A percentile compares a stretch with the other conserved stretches of the same genome.
Evolutionary conservation across 352 stramenopile species (phyloP).

Genomic region (Pythium biforme): DNA sequence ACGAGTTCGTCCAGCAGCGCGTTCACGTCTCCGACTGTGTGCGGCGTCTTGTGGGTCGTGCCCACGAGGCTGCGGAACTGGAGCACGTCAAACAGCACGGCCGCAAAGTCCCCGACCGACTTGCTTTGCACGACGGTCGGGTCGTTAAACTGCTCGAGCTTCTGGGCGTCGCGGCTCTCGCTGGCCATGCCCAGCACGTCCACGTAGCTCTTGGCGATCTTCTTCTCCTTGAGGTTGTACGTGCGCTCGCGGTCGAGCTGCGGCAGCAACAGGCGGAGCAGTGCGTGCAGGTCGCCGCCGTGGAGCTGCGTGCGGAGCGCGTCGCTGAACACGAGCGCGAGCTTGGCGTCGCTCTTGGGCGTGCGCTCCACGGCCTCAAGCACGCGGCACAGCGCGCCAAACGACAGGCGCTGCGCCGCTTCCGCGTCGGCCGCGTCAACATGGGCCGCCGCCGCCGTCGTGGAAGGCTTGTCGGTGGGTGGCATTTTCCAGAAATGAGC

Average conservation of each 20-base stretch:
- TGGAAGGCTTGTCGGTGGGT: neutral
- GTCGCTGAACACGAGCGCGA: constrained; percentile 74
- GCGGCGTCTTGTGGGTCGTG: constrained; percentile 34
- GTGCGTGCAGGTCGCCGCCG: constrained; percentile 61
- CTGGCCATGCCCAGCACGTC: constrained; percentile 66
- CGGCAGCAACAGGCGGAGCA: constrained; percentile 72
- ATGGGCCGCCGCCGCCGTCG: neutral
- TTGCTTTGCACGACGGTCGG: constrained; percentile 79
- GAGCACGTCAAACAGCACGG: constrained; percentile 72
- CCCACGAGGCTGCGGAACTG: constrained; percentile 54
- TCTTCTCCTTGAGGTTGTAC: constrained; percentile 88
- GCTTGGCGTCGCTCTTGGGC: constrained; percentile 70
- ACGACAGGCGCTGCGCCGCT: constrained; percentile 51
- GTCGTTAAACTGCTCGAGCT: constrained; percentile 82
- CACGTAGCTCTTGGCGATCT: constrained; percentile 78
- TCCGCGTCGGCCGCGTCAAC: constrained; percentile 2
- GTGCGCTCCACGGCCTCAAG: constrained; percentile 70
- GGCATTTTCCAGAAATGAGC: neutral
- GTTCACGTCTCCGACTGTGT: constrained; percentile 68
- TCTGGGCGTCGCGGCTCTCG: constrained; percentile 68
- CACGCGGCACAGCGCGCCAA: constrained; percentile 69
- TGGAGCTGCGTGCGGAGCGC: constrained; percentile 53
- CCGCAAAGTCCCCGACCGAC: constrained; percentile 78
- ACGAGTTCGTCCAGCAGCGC: constrained; percentile 57
- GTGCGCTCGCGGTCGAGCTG: constrained; percentile 83